phyloP scores from a whole-genome alignment of 169 alveolate genomes.

The Cryptosporidium muris region DNA sequence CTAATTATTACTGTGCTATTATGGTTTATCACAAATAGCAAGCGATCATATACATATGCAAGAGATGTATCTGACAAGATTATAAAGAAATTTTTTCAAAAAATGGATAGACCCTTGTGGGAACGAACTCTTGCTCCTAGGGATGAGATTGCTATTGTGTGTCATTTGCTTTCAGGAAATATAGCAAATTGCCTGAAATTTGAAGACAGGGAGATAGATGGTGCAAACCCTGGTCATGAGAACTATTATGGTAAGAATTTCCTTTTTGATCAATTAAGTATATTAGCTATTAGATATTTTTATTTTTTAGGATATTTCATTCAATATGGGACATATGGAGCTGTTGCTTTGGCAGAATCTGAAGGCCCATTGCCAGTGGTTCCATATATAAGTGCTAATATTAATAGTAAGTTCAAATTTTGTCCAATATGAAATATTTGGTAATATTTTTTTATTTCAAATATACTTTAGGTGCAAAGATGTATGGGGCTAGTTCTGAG shows the following conservation, averaged over 20 bases:
- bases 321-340: slow-evolving; percentile 68
- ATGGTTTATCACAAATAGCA: too few relatives aligned
- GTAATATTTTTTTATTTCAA: slow-evolving; percentile 4
- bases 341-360: slow-evolving; percentile 58
- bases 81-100: slow-evolving; percentile 34
- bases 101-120: slow-evolving; percentile 62
- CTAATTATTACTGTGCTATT: too few relatives aligned
- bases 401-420: slow-evolving; percentile 26
- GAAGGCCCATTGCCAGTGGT: slow-evolving; percentile 1
- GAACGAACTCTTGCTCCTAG: slow-evolving; percentile 70
- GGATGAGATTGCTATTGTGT: slow-evolving; percentile 63
- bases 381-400: background rate
- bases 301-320: slow-evolving; percentile 30
- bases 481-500: too few relatives aligned
- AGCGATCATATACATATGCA: background rate
- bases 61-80: slow-evolving; percentile 49
- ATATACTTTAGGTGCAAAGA: slow-evolving; percentile 3
- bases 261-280: background rate
- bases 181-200: slow-evolving; percentile 43
- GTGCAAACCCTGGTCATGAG: slow-evolving; percentile 70
- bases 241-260: slow-evolving; percentile 45
- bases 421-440: background rate
- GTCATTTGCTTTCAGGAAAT: slow-evolving; percentile 63
- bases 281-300: background rate
- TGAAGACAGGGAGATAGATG: slow-evolving; percentile 55